Evolutionary conservation across 2,329 filamentous ascomycete species (phyloP), one percentile per base, ranked within the genome.

Genomic region (Penicillium glabrum): DNA sequence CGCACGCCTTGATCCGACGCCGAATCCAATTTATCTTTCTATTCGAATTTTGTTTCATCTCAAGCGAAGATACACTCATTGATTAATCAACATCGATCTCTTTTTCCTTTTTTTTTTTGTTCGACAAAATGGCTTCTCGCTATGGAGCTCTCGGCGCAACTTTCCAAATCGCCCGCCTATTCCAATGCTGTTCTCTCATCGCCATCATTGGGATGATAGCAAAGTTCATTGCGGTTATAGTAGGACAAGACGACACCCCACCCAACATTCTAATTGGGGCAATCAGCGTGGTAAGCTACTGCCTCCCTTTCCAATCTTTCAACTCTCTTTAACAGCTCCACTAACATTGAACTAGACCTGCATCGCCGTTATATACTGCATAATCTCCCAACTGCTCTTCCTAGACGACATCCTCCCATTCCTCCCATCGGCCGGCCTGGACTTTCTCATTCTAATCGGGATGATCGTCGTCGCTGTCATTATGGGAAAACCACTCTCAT

Each of bases 381-480:
- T 83, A 66, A 87, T 96, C 66, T 88, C 89, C 19, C 89, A 89
- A 77, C 91, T 96, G 71, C 89, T 93, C 63, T 93, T 91, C 75
- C 82, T 87, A 66, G 90, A 93, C 71, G 82, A 85, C 64, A 83
- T 91, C 62, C 87, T 93, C 13, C 89, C 91, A 5, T 86, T 92
- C 60, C 83, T 93, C 54, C 81, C 90, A 75, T 83, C 83, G 48
- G 82, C 86, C 1, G 84, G 74, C 13, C 77, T 89, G 50, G 93
- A 97, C 74, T 73, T 80, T 4, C 72, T 86, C 35, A 82, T 95
- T 44, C 83, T 95, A 53, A 83, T 96, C 58, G 90, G 90, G 16
- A 84, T 91, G 64, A 87, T 92, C 59, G 87, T 93, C 55, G 84
- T 95, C 11, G 85, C 90, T 1, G 86, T 90, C 53, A 83, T 90